These are phyloP conservation scores for Phytophthora palmivora DNA, from an alignment of 352 stramenopile species.

Conservation along the genomic window DNA sequence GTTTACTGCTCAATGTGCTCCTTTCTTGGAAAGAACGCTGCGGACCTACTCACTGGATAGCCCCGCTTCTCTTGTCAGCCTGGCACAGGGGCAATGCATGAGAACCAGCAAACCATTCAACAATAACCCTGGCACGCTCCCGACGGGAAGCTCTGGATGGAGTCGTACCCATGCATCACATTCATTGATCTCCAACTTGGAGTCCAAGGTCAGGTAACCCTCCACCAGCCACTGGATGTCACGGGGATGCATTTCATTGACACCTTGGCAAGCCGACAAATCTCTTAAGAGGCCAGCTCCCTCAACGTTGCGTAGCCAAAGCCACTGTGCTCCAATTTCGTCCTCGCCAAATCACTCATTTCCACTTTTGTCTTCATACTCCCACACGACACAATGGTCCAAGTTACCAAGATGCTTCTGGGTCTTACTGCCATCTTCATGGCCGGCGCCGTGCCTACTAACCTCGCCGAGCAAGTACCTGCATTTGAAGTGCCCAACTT, in stretches of 20 bases:
- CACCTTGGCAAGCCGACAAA: slow-evolving; percentile 48
- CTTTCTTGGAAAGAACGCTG: too few species aligned
- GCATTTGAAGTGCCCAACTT: slow-evolving; percentile 61
- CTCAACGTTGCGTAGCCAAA: not conserved
- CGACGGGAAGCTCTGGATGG: slow-evolving; percentile 21
- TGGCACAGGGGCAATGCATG: slow-evolving; percentile 6
- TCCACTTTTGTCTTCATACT: slow-evolving; percentile 17
- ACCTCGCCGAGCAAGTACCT: slow-evolving; percentile 34
- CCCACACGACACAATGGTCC: slow-evolving; percentile 25
- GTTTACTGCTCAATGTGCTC: too few species aligned
- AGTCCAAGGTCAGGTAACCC: slow-evolving; percentile 12
- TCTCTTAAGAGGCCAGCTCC: slow-evolving; percentile 4
- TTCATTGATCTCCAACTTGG: too few species aligned
- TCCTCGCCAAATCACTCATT: slow-evolving; percentile 19
- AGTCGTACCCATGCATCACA: slow-evolving; percentile 19
- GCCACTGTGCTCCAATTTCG: slow-evolving; percentile 7
- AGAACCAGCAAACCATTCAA: slow-evolving; percentile 11
- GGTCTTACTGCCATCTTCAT: slow-evolving; percentile 22
- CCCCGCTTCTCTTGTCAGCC: slow-evolving; percentile 24
- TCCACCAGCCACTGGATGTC: slow-evolving; percentile 15
- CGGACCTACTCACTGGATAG: too few species aligned
- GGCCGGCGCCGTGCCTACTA: slow-evolving; percentile 16
- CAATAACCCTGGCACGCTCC: slow-evolving; percentile 24
- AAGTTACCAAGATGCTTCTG: slow-evolving; percentile 33
- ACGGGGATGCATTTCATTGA: not conserved